These are phyloP conservation scores for Metschnikowia baotianmanensis DNA, from an alignment of 805 yeast species.

Conservation along the genomic window DNA sequence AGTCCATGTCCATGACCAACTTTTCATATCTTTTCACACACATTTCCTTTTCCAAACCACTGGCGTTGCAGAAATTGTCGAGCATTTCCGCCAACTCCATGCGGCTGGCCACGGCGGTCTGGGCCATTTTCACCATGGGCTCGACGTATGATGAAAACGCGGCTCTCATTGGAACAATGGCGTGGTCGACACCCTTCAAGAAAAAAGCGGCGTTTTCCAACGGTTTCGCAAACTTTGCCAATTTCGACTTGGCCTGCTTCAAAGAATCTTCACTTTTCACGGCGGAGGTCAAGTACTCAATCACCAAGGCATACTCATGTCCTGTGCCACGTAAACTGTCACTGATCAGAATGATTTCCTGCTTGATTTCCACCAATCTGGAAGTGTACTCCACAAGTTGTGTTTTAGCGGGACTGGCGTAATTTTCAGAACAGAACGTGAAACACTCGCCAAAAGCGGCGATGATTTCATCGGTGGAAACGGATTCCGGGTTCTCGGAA, in stretches of 20 bases:
- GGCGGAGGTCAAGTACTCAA: too few species aligned
- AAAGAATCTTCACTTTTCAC: neutral
- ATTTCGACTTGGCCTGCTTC: neutral
- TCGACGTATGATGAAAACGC: neutral
- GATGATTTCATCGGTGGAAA: too few species aligned
- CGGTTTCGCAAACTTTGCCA: neutral
- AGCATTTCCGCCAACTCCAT: neutral
- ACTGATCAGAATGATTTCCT: too few species aligned
- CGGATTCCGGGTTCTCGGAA: too few species aligned
- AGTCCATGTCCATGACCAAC: neutral
- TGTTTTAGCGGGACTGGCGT: too few species aligned
- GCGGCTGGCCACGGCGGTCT: neutral
- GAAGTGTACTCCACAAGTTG: too few species aligned
- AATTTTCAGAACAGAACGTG: too few species aligned
- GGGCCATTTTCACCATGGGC: constrained; percentile 1
- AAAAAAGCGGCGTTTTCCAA: neutral
- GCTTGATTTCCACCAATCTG: too few species aligned
- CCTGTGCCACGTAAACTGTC: too few species aligned
- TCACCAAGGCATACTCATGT: too few species aligned
- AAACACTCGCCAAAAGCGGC: too few species aligned
- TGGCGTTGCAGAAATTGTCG: neutral
- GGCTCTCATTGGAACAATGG: neutral
- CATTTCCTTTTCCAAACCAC: neutral
- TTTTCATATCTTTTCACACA: neutral
- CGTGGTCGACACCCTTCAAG: neutral